Evolutionary conservation across 768 basidiomycete species (phyloP).

Genomic region (Galerina marginata): DNA sequence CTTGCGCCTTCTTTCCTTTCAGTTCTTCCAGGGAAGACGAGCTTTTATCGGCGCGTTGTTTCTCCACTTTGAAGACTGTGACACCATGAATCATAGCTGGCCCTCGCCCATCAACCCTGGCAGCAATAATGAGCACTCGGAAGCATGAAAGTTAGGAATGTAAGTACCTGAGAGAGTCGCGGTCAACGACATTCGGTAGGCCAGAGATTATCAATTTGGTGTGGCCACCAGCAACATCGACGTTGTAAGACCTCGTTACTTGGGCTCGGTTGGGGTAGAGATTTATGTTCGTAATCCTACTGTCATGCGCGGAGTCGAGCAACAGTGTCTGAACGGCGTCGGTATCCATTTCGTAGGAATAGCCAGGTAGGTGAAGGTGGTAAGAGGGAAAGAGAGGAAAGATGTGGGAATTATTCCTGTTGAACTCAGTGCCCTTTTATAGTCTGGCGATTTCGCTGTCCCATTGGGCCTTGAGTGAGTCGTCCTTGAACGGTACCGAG

Average conservation of each 20-base stretch:
- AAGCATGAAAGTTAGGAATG: neutral
- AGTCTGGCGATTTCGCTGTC: too few species aligned
- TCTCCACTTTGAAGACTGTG: conserved; percentile 27
- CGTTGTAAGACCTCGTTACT: conserved; percentile 34
- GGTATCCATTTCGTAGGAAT: conserved; percentile 5
- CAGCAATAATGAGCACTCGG: neutral
- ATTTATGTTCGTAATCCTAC: conserved; percentile 34
- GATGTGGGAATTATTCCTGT: too few species aligned
- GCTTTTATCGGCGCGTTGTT: conserved; percentile 12
- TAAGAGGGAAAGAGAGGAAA: neutral
- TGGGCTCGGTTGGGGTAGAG: conserved; percentile 38
- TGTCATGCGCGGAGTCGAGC: conserved; percentile 27
- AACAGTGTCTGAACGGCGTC: neutral
- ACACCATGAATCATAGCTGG: conserved; percentile 50
- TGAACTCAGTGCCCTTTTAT: too few species aligned
- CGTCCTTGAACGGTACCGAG: too few species aligned
- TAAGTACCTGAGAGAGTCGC: conserved; percentile 40
- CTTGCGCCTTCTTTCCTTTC: neutral
- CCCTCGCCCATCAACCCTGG: conserved; percentile 47
- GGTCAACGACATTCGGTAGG: conserved; percentile 38
- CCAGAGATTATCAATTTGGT: conserved; percentile 41
- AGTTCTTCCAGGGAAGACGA: conserved; percentile 24
- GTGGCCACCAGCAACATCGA: conserved; percentile 37
- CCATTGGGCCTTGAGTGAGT: too few species aligned
- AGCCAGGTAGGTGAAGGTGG: neutral